Evolutionary conservation across 768 basidiomycete genomes (phyloP), one percentile per base, ranked within the genome.

Genomic region (Lactifluus hygrophoroides): DNA sequence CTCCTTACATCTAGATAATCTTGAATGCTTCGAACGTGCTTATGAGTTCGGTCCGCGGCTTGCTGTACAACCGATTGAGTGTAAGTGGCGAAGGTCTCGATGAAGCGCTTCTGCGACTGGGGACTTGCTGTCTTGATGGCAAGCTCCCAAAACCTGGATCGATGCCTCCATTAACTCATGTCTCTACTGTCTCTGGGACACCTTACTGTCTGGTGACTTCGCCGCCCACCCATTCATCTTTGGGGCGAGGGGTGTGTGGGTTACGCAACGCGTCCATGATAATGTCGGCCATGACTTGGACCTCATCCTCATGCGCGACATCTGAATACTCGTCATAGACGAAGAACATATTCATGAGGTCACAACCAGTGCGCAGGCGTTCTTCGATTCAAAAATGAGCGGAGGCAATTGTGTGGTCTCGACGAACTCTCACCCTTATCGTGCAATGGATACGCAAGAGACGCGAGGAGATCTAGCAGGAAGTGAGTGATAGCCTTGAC

Each of bases 331-430:
- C 67, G 61, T 68, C 67, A 19, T 62, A 56, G 49, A 68, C 56
- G 57, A 68, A 68, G 43, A 68, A 64, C 60, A 61, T 62, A 42
- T 68, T 68, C 67, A 68, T 68, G 21, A 68, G 51, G 62, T 68
- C 67, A 27, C 62, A 64, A n/a, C 62, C 62, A 13, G 62, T 62
- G 46, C 62, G 54, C 55, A 65, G 1, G 27, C 66, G 57, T 30
- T 49, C 49, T 66, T 42, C 32, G 23, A 17, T 9, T 21, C 21
- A 11, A 47, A 3, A 21, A 28, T 59, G 34, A 58, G 57, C 19
- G 25, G n/a, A 21, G 21, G 14, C 3, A 14, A 30, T 27, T 14
- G 14, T 25, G n/a, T 30, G 1, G 17, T 23, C 44, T 48, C 19
- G 45, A 35, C 32, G 11, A 40, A 40, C 3, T 21, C 62, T n/a